A percentile compares a stretch with the other conserved stretches of the same genome.
These are phyloP conservation scores for Sphaerulina musiva DNA, from an alignment of 2,329 filamentous ascomycete genomes.

Conservation along the genomic window DNA sequence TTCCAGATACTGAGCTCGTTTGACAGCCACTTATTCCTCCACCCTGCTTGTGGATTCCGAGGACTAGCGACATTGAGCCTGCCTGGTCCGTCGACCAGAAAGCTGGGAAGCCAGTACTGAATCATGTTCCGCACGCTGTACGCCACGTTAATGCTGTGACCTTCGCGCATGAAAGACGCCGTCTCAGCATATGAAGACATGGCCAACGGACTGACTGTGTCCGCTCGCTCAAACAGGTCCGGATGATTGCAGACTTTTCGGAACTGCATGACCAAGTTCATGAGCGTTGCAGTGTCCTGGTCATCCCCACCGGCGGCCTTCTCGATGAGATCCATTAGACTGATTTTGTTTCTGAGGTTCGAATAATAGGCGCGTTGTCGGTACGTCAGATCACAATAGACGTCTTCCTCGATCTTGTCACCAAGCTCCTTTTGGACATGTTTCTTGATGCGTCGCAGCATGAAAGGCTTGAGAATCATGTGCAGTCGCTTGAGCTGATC, in stretches of 20 bases:
- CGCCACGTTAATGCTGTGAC: constrained; percentile 66
- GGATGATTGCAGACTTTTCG: constrained; percentile 98
- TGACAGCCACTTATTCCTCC: constrained; percentile 67
- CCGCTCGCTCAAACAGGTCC: constrained; percentile 90
- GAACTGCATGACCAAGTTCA: constrained; percentile 99
- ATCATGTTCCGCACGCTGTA: constrained; percentile 87
- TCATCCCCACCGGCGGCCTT: constrained; percentile 93
- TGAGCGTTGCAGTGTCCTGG: constrained; percentile 87
- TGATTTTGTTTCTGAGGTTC: constrained; percentile 92
- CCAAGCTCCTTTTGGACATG: constrained; percentile 98
- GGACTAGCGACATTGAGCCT: constrained; percentile 66
- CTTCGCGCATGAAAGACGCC: constrained; percentile 88
- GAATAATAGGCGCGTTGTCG: constrained; percentile 89
- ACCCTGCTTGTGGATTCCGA: constrained; percentile 70
- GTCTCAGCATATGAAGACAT: constrained; percentile 89
- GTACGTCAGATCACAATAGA: constrained; percentile 96
- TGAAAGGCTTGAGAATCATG: constrained; percentile 99
- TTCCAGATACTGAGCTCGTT: constrained; percentile 89
- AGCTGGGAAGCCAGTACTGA: constrained; percentile 71
- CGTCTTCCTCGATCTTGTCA: constrained; percentile 94
- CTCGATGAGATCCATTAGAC: constrained; percentile 96
- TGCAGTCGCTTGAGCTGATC: constrained; percentile 94
- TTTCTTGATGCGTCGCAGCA: constrained; percentile 99
- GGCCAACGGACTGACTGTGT: constrained; percentile 79
- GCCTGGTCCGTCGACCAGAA: constrained; percentile 76